Base-by-base conservation (phyloP, 2,329 filamentous ascomycete species). In the Aspergillus persii region DNA sequence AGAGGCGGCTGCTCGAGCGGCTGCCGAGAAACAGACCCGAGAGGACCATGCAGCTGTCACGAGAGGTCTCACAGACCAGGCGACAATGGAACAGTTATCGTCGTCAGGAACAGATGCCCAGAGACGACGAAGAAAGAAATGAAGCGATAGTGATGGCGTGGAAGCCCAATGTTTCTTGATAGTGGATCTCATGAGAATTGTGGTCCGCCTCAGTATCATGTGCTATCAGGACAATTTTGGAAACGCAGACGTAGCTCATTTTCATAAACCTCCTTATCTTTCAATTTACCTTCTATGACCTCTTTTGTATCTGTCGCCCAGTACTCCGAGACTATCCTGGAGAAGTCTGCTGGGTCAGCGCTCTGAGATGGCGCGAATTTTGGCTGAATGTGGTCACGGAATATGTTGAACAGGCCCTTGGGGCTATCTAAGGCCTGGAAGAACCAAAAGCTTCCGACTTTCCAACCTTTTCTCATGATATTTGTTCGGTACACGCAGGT, bases 381-480 rank as follows among this genome's bases (percentile, higher is more conserved):
- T 18, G 53, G 54, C 23, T 49, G 46, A n/a, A 56, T 56, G 9
- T 50, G 47, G 18, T 46, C 36, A 7, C 29, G 36, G 33, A 56
- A 56, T 9, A 56, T 33, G 8, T 49, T 41, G 31, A 31, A 56
- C 7, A 56, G 33, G 1, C 54, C 54, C 15, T 39, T 39, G 4
- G 48, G 54, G 26, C 36, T 56, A 18, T 49, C 31, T 8, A 56
- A 36, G 18, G 31, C 54, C 4, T 50, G 47, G 15, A 36, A 29
- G 26, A 44, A 50, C 54, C 54, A 56, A 26, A 51, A 56, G 15
- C 31, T 51, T 18, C 54, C 54, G 15, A 15, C 29, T 48, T 44
- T 48, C 48, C 31, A 56, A 6, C 31, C 47, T 12, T 31, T 3
- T 30, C 27, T 26, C n/a, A 56, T 26, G 8, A 51, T 41, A 3